A percentile compares a stretch with the other conserved stretches of the same genome.
These are phyloP conservation scores for Tothia fuscella DNA, from an alignment of 2,329 filamentous ascomycete genomes.

Conservation along the genomic window DNA sequence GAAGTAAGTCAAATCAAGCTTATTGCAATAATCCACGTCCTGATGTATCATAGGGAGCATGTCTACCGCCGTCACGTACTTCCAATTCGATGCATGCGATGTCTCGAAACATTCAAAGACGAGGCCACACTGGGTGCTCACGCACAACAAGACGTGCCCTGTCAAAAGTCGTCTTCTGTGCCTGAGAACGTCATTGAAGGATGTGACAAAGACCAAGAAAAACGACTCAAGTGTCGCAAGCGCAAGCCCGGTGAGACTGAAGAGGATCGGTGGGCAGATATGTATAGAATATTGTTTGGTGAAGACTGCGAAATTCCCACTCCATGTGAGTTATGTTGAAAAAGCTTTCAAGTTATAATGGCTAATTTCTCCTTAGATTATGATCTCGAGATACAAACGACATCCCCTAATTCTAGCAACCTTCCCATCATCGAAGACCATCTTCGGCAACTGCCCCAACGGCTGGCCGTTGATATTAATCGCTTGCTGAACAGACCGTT, in stretches of 20 bases:
- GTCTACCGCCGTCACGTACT: constrained; percentile 7
- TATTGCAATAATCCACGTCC: neutral
- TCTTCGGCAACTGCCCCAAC: constrained; percentile 7
- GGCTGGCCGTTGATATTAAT: constrained; percentile 6
- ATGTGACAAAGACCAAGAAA: constrained; percentile 9
- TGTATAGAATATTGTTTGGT: constrained; percentile 8
- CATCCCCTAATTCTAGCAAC: constrained; percentile 6
- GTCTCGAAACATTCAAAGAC: constrained; percentile 5
- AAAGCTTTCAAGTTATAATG: neutral
- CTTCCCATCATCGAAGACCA: constrained; percentile 7
- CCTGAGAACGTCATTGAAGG: constrained; percentile 7
- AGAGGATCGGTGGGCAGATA: constrained; percentile 10
- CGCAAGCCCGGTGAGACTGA: constrained; percentile 8
- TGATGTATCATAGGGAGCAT: constrained; percentile 1
- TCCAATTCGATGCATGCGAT: constrained; percentile 5
- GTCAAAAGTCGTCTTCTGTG: neutral
- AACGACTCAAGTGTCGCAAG: constrained; percentile 6
- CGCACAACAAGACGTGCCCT: constrained; percentile 5
- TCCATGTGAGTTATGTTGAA: neutral
- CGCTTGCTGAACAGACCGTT: constrained; percentile 1
- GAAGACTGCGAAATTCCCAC: constrained; percentile 7
- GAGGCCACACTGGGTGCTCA: constrained; percentile 1
- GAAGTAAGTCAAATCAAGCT: constrained; percentile 3
- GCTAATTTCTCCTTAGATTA: constrained; percentile 2
- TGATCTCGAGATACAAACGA: constrained; percentile 7